These are phyloP conservation scores for Baudoinia panamericana DNA, from an alignment of 495 filamentous ascomycete species.

Conservation along the genomic window DNA sequence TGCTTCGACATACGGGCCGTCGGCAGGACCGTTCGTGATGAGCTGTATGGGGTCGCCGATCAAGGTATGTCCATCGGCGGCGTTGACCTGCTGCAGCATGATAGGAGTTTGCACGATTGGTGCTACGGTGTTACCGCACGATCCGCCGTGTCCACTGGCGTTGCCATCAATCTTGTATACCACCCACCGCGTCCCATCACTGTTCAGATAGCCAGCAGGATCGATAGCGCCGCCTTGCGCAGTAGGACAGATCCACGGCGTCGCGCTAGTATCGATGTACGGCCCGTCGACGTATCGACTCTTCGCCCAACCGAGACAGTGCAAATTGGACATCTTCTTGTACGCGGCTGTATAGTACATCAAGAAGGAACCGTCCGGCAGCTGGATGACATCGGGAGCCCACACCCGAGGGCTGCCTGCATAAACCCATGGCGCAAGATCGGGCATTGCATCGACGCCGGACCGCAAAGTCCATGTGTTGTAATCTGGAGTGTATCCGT, in stretches of 20 bases:
- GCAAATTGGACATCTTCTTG: slow-evolving; percentile 25
- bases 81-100: slow-evolving; percentile 43
- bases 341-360: slow-evolving; percentile 48
- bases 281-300: slow-evolving; percentile 36
- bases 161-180: slow-evolving; percentile 54
- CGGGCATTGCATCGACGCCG: slow-evolving; percentile 16
- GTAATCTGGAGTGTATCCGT: slow-evolving; percentile 13
- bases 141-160: slow-evolving; percentile 41
- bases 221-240: slow-evolving; percentile 47
- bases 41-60: slow-evolving; percentile 41
- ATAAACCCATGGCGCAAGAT: slow-evolving; percentile 17
- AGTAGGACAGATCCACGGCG: slow-evolving; percentile 39
- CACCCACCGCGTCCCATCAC: slow-evolving; percentile 41
- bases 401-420: slow-evolving; percentile 11
- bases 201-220: slow-evolving; percentile 39
- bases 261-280: slow-evolving; percentile 33
- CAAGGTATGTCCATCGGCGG: slow-evolving; percentile 37
- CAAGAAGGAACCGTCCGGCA: slow-evolving; percentile 37
- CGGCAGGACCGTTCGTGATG: slow-evolving; percentile 40
- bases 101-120: slow-evolving; percentile 43
- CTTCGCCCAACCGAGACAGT: slow-evolving; percentile 45
- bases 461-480: slow-evolving; percentile 14
- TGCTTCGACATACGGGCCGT: slow-evolving; percentile 51
- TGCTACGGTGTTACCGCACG: slow-evolving; percentile 41
- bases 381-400: slow-evolving; percentile 20